These are phyloP conservation scores for Penicillium sp. DNA, from an alignment of 2,329 filamentous ascomycete genomes.

Conservation along the genomic window DNA sequence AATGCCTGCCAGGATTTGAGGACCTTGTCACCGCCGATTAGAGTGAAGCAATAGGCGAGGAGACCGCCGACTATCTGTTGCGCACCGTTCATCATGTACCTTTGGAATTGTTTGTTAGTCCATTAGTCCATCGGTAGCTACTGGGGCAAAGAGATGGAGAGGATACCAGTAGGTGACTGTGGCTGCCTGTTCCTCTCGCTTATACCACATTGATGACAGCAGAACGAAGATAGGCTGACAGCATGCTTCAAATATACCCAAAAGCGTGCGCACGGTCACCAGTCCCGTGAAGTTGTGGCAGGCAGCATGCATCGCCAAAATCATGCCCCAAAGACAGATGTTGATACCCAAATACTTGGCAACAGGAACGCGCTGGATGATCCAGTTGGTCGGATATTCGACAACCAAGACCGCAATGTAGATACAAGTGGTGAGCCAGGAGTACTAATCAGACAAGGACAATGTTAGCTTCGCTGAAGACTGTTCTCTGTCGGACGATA, in stretches of 20 bases:
- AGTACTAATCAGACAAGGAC: conserved; percentile 53
- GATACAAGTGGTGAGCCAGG: conserved; percentile 71
- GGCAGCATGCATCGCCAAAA: conserved; percentile 60
- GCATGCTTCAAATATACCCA: conserved; percentile 69
- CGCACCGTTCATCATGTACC: conserved; percentile 56
- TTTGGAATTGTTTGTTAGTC: too few relatives aligned
- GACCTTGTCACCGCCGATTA: conserved; percentile 51
- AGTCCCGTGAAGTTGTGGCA: conserved; percentile 60
- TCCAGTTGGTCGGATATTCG: conserved; percentile 69
- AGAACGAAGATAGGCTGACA: conserved; percentile 68
- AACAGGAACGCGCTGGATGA: conserved; percentile 62
- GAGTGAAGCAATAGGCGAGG: conserved; percentile 56
- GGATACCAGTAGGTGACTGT: conserved; percentile 59
- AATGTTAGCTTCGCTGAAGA: conserved; percentile 3
- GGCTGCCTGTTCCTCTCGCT: conserved; percentile 63
- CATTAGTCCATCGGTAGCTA: too few relatives aligned
- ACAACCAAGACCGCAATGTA: conserved; percentile 69
- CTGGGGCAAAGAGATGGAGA: too few relatives aligned
- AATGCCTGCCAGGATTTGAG: conserved; percentile 67
- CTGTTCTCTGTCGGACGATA: neutral
- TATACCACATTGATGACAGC: conserved; percentile 69
- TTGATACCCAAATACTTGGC: conserved; percentile 64
- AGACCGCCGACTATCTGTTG: conserved; percentile 72
- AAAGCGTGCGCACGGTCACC: conserved; percentile 60
- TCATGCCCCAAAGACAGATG: conserved; percentile 62